These are phyloP conservation scores for Pseudozyma pruni DNA, from an alignment of 1,284 basidiomycete species.

Conservation along the genomic window DNA sequence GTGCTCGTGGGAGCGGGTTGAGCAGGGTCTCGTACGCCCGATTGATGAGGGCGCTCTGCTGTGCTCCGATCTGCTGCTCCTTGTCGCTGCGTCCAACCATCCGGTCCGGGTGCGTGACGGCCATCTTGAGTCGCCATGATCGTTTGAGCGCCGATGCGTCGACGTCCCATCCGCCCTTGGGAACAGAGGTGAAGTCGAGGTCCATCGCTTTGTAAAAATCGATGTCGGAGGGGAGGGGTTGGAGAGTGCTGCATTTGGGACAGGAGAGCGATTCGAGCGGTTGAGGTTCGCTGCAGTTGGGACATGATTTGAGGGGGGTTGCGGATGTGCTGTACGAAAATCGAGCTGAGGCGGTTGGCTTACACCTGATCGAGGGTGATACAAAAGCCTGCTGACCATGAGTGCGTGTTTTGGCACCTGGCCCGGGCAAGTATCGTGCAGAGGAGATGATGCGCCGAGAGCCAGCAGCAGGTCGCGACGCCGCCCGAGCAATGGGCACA, in stretches of 20 bases:
- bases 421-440: neutral
- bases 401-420: too few species aligned
- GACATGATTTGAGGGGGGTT: slow-evolving; percentile 37
- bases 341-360: neutral
- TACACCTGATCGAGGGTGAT: neutral
- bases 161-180: slow-evolving; percentile 55
- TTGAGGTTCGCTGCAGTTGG: slow-evolving; percentile 37
- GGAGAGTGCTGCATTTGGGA: slow-evolving; percentile 50
- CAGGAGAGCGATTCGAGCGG: slow-evolving; percentile 46
- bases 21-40: slow-evolving; percentile 64
- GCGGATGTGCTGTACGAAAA: slow-evolving; percentile 9
- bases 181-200: slow-evolving; percentile 39
- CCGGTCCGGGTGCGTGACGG: slow-evolving; percentile 62
- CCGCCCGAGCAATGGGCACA: neutral
- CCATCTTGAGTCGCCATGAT: slow-evolving; percentile 61
- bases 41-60: slow-evolving; percentile 63
- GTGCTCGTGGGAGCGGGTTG: slow-evolving; percentile 56
- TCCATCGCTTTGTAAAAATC: slow-evolving; percentile 61
- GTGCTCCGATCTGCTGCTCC: slow-evolving; percentile 60
- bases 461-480: neutral
- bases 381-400: too few species aligned
- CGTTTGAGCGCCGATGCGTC: slow-evolving; percentile 52
- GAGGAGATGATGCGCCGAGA: too few species aligned
- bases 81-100: slow-evolving; percentile 55
- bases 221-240: slow-evolving; percentile 51